phyloP scores from a whole-genome alignment of 139 green algal species.

The Asterochloris erici region DNA sequence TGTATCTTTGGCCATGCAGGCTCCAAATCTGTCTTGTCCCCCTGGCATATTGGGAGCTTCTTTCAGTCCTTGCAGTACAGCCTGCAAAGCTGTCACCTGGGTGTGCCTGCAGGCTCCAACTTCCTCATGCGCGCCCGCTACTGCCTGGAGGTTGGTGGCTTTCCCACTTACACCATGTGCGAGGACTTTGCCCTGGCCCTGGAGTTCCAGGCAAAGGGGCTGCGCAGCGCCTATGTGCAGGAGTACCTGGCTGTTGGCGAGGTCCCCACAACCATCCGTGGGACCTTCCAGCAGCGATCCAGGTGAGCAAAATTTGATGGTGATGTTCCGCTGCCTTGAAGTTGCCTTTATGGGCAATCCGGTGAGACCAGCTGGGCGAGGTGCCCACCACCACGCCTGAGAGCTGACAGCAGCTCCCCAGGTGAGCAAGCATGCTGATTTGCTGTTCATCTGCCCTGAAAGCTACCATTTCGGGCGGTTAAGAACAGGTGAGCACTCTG shows the following conservation, averaged over 20 bases:
- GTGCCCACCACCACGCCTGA: too few species aligned
- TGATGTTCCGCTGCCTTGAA: too few species aligned
- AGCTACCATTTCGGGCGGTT: too few species aligned
- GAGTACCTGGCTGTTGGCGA: slow-evolving; percentile 26
- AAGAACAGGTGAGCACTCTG: too few species aligned
- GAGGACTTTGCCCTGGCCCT: slow-evolving; percentile 26
- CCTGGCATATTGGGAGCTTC: not conserved
- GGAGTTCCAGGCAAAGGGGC: slow-evolving; percentile 42
- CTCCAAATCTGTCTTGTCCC: not conserved
- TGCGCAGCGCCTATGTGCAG: slow-evolving; percentile 17
- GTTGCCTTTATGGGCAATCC: too few species aligned
- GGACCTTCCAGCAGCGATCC: slow-evolving; percentile 23
- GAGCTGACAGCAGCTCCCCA: too few species aligned
- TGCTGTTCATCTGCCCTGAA: too few species aligned
- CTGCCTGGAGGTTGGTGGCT: slow-evolving; percentile 49
- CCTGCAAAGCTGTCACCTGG: not conserved
- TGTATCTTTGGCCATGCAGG: not conserved
- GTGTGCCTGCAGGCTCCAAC: slow-evolving; percentile 7
- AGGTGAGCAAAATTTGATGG: not conserved
- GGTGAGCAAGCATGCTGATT: too few species aligned
- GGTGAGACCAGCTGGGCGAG: too few species aligned
- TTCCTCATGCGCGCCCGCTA: slow-evolving; percentile 7
- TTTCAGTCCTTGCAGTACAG: not conserved
- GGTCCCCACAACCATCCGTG: slow-evolving; percentile 17
- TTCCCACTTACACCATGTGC: slow-evolving; percentile 67